A percentile compares a stretch with the other conserved stretches of the same genome.
These are phyloP conservation scores for Heliamphora pulchella DNA, from an alignment of 179 eudicot genomes.

Conservation along the genomic window DNA sequence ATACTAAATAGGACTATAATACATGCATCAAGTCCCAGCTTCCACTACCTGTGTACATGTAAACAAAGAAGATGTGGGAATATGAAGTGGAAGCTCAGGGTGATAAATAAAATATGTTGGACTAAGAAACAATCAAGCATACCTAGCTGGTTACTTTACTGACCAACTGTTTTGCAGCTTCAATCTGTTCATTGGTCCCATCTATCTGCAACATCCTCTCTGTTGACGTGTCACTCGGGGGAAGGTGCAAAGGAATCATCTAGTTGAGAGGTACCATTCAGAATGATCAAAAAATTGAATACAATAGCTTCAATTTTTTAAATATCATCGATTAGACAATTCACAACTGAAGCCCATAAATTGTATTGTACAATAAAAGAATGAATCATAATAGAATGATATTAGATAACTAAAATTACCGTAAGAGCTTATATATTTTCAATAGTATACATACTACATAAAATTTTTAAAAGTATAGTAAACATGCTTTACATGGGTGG, in stretches of 20 bases:
- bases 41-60: background rate
- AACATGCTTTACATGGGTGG: no score
- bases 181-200: slow-evolving; percentile 80
- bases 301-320: no score
- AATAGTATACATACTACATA: no score
- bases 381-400: background rate
- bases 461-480: no score
- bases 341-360: background rate
- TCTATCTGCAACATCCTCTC: slow-evolving; percentile 93
- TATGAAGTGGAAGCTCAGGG: background rate
- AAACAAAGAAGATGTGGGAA: no score
- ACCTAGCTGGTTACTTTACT: slow-evolving; percentile 90
- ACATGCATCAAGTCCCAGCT: background rate
- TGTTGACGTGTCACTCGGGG: slow-evolving; percentile 70
- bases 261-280: slow-evolving; percentile 19
- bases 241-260: slow-evolving; percentile 89
- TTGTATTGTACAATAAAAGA: background rate
- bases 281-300: background rate
- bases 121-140: slow-evolving; percentile 25
- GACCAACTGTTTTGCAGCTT: slow-evolving; percentile 77
- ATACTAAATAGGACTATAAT: background rate
- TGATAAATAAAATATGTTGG: slow-evolving; percentile 1
- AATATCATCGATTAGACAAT: background rate
- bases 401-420: no score
- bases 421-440: no score